Evolutionary conservation across 352 stramenopile species (phyloP), one percentile per base, ranked within the genome.

Genomic region (Phytophthora aleatoria): DNA sequence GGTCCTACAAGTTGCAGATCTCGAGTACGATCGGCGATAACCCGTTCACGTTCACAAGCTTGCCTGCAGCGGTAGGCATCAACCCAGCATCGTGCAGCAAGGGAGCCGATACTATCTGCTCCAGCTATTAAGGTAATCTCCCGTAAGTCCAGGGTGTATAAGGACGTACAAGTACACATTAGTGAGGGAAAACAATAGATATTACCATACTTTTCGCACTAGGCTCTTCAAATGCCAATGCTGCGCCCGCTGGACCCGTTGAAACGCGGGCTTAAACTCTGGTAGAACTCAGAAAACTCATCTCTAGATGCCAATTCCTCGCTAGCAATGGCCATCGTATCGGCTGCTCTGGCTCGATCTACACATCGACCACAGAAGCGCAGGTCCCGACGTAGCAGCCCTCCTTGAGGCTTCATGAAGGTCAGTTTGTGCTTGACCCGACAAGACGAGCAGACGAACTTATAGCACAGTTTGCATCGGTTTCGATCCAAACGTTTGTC

Each of bases 1-100:
- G 74, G 13, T 67, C 77, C 1, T 86, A 84, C 50, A 69, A 57
- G 4, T 30, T 85, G 2, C 58, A 52, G 16, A 70, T 85, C 44
- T 76, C 63, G 3, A 82, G 71, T 41, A 77, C 74, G 12, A 43
- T 64, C 7, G 63, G 54, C 10, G 49, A 59, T n/a, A 60, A 62
- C 36, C 50, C 58, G 3, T 72, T 69, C 35, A 57, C 38, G 2
- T 76, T 72, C 42, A 64, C 53, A 6, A 66, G 57, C 42, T 26
- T 73, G 27, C 67, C 67, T 28, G 38, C 66, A 1, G 27, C 24
- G 6, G 52, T 71, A 50, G 51, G 39, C 15, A 64, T 71, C 51
- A 67, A 71, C 39, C 56, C 61, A 10, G 52, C 45, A 12, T 35
- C 26, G 15, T 74, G 67, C 31, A 36, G 52, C 27, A 74, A 68